Percentiles rank a stretch among this genome's conserved stretches.
These are phyloP conservation scores for Insectozyma bohioensis DNA, from an alignment of 1,139 yeast genomes.

Conservation along the genomic window DNA sequence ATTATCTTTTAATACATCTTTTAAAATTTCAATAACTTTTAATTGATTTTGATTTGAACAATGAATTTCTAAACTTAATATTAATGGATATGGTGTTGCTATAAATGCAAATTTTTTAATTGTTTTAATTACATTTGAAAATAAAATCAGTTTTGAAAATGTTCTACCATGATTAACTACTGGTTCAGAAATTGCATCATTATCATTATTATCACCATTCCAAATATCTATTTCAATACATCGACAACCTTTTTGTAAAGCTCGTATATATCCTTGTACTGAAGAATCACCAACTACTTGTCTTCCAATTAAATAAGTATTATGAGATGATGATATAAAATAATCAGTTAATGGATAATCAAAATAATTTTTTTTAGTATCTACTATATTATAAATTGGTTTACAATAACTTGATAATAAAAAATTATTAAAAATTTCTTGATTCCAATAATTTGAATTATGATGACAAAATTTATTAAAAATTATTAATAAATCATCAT, in stretches of 20 bases:
- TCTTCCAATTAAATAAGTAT: constrained; percentile 84
- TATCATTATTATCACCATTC: constrained; percentile 58
- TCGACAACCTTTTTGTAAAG: constrained; percentile 86
- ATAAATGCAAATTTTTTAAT: constrained; percentile 84
- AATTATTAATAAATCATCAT: constrained; percentile 28
- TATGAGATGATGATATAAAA: constrained; percentile 89
- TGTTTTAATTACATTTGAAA: constrained; percentile 67
- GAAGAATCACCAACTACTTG: constrained; percentile 93
- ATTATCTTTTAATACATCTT: constrained; percentile 57
- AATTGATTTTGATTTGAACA: constrained; percentile 69
- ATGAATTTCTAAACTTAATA: constrained; percentile 83
- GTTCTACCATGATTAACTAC: constrained; percentile 89
- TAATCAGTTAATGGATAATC: constrained; percentile 79
- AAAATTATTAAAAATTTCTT: constrained; percentile 53
- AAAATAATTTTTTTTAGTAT: constrained; percentile 43
- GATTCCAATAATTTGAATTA: constrained; percentile 33
- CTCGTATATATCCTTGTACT: constrained; percentile 87
- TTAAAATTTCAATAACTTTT: constrained; percentile 51
- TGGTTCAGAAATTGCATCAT: constrained; percentile 49
- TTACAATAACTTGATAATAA: constrained; percentile 48
- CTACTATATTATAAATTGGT: constrained; percentile 27
- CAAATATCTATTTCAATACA: constrained; percentile 93
- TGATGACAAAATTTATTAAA: constrained; percentile 46
- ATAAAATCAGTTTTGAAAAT: constrained; percentile 70
- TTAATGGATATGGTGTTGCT: constrained; percentile 78